Evolutionary conservation across 2,329 filamentous ascomycete species (phyloP), one percentile per base, ranked within the genome.

Genomic region (Talaromyces atroroseus): DNA sequence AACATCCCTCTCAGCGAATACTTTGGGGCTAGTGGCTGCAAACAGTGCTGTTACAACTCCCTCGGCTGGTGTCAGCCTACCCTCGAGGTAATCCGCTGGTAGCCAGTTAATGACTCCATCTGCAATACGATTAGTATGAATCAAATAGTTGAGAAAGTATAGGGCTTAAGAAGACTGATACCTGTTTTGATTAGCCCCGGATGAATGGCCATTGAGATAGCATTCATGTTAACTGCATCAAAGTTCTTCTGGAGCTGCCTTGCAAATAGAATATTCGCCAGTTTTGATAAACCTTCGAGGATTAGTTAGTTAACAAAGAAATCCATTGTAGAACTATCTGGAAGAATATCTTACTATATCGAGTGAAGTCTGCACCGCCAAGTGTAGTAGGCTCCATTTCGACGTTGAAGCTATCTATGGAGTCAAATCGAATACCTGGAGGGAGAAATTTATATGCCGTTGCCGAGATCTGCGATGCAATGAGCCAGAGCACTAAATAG

Each of bases 371-470:
- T 38, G 48, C 48, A 38, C 48, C 48, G 48, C 48, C 48, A 40
- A 50, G 29, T 40, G 32, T 40, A 40, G 48, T 50, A 40, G 48
- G 48, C 48, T 50, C 48, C 48, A 50, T 50, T 40, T 50, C 29
- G 10, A 24, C 18, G 16, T 50, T 50, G 48, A 50, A 50, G 18
- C 32, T 50, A 40, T 23, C 14, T 16, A 50, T 38, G 36, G 32
- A 38, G 18, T 50, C 32, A 40, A 50, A 50, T 40, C 48, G 48
- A 50, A 50, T 38, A 16, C 48, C 48, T 18, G 48, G 48, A 16
- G 32, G 48, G 20, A 50, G 48, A 40, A 50, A 50, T 50, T 50
- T 50, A 24, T 50, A 38, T 5, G 44, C 20, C 4, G 44, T 24
- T 24, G 44, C 44, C 11, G 44, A 24, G 44, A 24, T 23, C 44